phyloP scores from a whole-genome alignment of 2,329 filamentous ascomycete species.

The Ceratocystis smalleyi region DNA sequence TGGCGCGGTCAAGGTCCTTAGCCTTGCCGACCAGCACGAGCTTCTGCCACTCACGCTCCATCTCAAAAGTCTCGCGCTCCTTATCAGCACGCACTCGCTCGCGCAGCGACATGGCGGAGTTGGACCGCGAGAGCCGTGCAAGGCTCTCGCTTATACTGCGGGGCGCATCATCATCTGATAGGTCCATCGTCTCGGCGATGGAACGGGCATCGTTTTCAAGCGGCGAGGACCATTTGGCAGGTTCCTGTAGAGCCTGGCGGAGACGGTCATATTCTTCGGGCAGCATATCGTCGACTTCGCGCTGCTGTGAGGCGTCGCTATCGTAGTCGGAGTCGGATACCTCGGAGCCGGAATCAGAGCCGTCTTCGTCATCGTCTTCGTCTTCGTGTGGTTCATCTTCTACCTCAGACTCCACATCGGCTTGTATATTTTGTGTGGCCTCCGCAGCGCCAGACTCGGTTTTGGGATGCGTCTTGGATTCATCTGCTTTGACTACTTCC shows the following conservation, averaged over 20 bases:
- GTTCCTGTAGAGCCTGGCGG: slow-evolving; percentile 18
- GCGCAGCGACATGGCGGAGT: slow-evolving; percentile 7
- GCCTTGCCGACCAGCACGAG: slow-evolving; percentile 9
- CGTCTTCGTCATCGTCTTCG: not conserved
- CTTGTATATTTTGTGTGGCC: not conserved
- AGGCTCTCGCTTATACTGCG: slow-evolving; percentile 13
- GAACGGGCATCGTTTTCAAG: slow-evolving; percentile 11
- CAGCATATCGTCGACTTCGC: slow-evolving; percentile 11
- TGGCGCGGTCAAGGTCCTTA: slow-evolving; percentile 4
- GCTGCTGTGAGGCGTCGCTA: slow-evolving; percentile 10
- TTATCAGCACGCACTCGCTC: slow-evolving; percentile 15
- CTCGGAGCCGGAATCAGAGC: not conserved
- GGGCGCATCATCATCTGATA: slow-evolving; percentile 12
- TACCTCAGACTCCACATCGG: not conserved
- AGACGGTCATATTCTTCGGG: slow-evolving; percentile 16
- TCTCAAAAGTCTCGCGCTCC: slow-evolving; percentile 18
- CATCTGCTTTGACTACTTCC: not conserved
- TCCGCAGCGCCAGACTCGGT: not conserved
- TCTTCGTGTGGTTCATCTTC: not conserved
- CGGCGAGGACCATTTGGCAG: slow-evolving; percentile 3
- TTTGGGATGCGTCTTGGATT: not conserved
- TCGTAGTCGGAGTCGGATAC: slow-evolving; percentile 1
- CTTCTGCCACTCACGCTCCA: slow-evolving; percentile 16
- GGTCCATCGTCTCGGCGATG: slow-evolving; percentile 16
- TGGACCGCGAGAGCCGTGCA: slow-evolving; percentile 9